Base-by-base conservation (phyloP, 768 basidiomycete species). In the Mycena crocata region DNA sequence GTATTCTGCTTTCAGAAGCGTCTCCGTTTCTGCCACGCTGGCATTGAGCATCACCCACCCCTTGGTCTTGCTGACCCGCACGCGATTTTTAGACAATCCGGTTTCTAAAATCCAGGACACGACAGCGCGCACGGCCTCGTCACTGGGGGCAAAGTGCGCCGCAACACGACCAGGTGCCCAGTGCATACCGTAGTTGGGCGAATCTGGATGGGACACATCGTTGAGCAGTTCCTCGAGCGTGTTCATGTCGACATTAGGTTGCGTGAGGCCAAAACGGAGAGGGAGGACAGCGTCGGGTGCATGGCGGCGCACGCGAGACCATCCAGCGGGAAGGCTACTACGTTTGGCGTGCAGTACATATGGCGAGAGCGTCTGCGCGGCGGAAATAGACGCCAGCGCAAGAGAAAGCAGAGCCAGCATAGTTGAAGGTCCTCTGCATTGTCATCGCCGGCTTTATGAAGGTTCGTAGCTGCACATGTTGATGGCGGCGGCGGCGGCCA, bases 131-230 rank as follows among this genome's bases (percentile, higher is more conserved):
- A 86, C 75, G 14, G 84, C 78, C 32, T 84, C 82, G 13, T 65
- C 62, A 26, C 77, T 79, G 21, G 87, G 85, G 2, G 83, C 75
- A 75, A 89, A 89, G 13, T 79, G 78, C 21, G 80, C 75, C 6
- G 82, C 79, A 30, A 87, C 79, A 56, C 84, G 71, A 2, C 76
- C 77, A 5, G 86, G 73, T 7, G 79, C 74, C 80, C 83, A 86
- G 70, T 88, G 87, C 60, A 83, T 75, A 17, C 86, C 86, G 67
- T 87, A 88, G 68, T 77, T 78, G 8, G 78, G 78, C 1, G 86
- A 87, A 26, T 83, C 81, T 4, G 87, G 86, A 60, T 87, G 81
- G 3, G 87, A 83, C 23, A 88, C 82, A 35, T 81, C 81, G 68
- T 81, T 73, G 21, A 89, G 80, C 49, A 82, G 76, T 10, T 79